Percentiles rank a stretch among this genome's conserved stretches.
Evolutionary conservation across 352 stramenopile genomes (phyloP).

Genomic region (Phytophthora crassamura): DNA sequence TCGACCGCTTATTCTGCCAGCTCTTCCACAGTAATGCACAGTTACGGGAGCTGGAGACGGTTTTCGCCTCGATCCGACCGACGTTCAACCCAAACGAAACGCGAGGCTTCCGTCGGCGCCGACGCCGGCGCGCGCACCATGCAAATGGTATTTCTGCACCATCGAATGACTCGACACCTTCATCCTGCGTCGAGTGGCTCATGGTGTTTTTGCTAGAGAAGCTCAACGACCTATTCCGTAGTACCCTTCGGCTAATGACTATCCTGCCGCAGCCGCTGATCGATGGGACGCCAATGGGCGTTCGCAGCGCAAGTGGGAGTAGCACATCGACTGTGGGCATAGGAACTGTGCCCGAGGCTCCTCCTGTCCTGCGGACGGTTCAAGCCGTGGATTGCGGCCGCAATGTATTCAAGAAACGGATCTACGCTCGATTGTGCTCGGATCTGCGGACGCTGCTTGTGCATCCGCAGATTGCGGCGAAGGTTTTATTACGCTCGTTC

Average conservation of each 20-base stretch:
- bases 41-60: conserved; percentile 66
- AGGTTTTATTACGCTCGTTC: conserved; percentile 73
- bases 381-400: conserved; percentile 69
- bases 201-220: conserved; percentile 75
- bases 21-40: conserved; percentile 86
- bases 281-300: conserved; percentile 13
- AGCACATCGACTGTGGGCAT: conserved; percentile 33
- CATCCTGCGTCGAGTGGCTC: conserved; percentile 66
- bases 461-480: conserved; percentile 62
- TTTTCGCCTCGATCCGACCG: conserved; percentile 47
- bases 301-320: conserved; percentile 13
- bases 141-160: conserved; percentile 11
- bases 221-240: conserved; percentile 68
- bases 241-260: conserved; percentile 63
- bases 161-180: conserved; percentile 28
- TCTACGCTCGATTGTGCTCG: conserved; percentile 82
- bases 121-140: conserved; percentile 17
- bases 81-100: conserved; percentile 17
- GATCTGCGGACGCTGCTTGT: conserved; percentile 81
- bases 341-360: conserved; percentile 26
- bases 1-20: conserved; percentile 86
- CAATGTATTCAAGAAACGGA: conserved; percentile 80
- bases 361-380: conserved; percentile 45
- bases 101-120: conserved; percentile 2
- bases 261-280: conserved; percentile 41